These are phyloP conservation scores for Paramecium tetraurelia DNA, from an alignment of 73 alveolate species.

Conservation along the genomic window DNA sequence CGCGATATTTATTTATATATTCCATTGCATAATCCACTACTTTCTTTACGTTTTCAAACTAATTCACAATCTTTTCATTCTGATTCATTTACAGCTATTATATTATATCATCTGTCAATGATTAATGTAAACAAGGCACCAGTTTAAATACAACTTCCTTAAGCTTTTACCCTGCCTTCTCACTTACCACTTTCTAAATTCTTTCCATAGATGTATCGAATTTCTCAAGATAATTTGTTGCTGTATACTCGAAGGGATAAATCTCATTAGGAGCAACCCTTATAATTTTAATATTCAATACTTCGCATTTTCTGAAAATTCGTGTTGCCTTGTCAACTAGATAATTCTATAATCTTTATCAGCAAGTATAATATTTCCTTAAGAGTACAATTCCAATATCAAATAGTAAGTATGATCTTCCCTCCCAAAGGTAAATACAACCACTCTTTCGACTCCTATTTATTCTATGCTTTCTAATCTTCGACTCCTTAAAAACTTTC, in stretches of 20 bases:
- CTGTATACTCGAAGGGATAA: slow-evolving; percentile 85
- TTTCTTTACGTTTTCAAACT: slow-evolving; percentile 59
- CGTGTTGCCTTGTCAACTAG: slow-evolving; percentile 75
- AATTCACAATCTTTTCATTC: slow-evolving; percentile 64
- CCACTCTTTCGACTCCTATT: slow-evolving; percentile 87
- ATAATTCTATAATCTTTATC: slow-evolving; percentile 78
- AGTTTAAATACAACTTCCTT: slow-evolving; percentile 67
- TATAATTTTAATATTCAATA: background rate
- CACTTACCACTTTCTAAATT: slow-evolving; percentile 65
- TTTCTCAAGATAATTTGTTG: slow-evolving; percentile 70
- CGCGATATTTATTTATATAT: slow-evolving; percentile 53
- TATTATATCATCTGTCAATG: slow-evolving; percentile 76
- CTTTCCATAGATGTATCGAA: slow-evolving; percentile 62
- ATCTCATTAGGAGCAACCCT: slow-evolving; percentile 76
- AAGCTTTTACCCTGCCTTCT: slow-evolving; percentile 47
- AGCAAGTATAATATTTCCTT: slow-evolving; percentile 82
- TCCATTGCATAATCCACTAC: slow-evolving; percentile 69
- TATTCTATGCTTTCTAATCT: slow-evolving; percentile 72
- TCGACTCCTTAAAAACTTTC: slow-evolving; percentile 82
- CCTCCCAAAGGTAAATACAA: slow-evolving; percentile 78
- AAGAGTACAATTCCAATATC: slow-evolving; percentile 79
- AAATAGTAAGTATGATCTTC: slow-evolving; percentile 81
- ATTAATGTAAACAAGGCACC: slow-evolving; percentile 78
- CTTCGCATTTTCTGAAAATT: slow-evolving; percentile 77
- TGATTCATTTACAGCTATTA: slow-evolving; percentile 62